Conservation (phyloP, 306 rosid species). For the Sechiopsis laciniata region DNA sequence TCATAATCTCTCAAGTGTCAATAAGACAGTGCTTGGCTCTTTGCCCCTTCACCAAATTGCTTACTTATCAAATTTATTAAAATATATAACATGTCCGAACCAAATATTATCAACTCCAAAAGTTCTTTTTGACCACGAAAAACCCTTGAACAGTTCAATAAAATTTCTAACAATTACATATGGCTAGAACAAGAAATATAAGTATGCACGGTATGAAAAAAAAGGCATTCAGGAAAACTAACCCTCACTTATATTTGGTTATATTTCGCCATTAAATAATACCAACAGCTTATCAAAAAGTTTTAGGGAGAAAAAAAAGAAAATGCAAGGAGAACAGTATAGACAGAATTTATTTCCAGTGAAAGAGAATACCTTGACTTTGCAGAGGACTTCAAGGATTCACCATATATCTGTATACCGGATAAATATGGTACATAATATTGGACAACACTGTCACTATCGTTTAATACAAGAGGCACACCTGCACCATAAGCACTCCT, state of each 20-base stretch:
- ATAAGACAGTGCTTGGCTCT: neutral
- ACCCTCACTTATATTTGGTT: neutral
- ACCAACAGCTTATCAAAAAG: neutral
- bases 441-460: conserved; percentile 61
- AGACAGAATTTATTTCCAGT: conserved; percentile 6
- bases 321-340: neutral
- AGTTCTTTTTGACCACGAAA: conserved; percentile 11
- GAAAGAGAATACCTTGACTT: conserved; percentile 45
- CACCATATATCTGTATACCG: conserved; percentile 70
- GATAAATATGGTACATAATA: conserved; percentile 82
- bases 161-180: neutral
- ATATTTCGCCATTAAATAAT: neutral
- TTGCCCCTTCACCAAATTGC: neutral
- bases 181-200: neutral
- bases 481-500: conserved; percentile 98
- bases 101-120: neutral
- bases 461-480: conserved; percentile 77
- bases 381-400: conserved; percentile 36
- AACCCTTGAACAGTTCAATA: neutral
- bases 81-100: neutral
- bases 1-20: neutral
- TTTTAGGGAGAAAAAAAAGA: neutral
- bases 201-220: neutral
- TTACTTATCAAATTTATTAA: neutral
- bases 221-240: neutral